A percentile compares a stretch with the other conserved stretches of the same genome.
Evolutionary conservation across 2,329 filamentous ascomycete species (phyloP).

Genomic region (Tolypocladium album): DNA sequence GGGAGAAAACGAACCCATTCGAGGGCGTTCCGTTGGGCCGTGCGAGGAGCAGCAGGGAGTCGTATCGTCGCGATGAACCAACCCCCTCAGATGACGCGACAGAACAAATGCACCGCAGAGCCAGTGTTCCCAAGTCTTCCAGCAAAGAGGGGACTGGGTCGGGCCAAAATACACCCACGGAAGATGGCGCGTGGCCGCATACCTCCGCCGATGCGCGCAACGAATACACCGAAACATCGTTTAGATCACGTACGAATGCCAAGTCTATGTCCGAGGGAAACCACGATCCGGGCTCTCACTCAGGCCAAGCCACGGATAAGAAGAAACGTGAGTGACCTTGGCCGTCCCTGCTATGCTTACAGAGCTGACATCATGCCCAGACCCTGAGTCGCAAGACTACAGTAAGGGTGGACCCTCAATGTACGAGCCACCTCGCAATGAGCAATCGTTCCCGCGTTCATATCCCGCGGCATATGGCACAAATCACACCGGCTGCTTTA

Average conservation of each 20-base stretch:
- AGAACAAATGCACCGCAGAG: conserved; percentile 17
- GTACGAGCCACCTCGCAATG: conserved; percentile 28
- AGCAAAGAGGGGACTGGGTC: neutral
- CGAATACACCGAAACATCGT: neutral
- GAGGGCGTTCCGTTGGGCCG: conserved; percentile 33
- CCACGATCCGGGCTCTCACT: neutral
- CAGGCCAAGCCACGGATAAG: neutral
- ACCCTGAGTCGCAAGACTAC: neutral
- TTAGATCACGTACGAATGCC: neutral
- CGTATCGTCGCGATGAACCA: conserved; percentile 15
- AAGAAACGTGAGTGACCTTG: neutral
- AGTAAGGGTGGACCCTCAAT: conserved; percentile 27
- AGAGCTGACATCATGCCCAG: neutral
- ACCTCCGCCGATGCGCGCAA: neutral
- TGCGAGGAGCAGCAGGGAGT: conserved; percentile 33
- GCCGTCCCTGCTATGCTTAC: too few relatives aligned
- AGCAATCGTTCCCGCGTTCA: conserved; percentile 4
- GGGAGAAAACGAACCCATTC: conserved; percentile 49
- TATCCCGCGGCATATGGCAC: conserved; percentile 6
- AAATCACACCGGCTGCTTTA: neutral
- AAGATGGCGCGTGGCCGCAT: neutral
- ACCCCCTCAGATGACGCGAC: conserved; percentile 12
- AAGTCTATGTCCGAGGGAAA: neutral
- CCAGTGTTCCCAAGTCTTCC: conserved; percentile 17
- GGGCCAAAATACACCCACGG: neutral